Percentiles rank a stretch among this genome's conserved stretches.
These are phyloP conservation scores for Silybum marianum DNA, from an alignment of 129 eudicot species.

Conservation along the genomic window DNA sequence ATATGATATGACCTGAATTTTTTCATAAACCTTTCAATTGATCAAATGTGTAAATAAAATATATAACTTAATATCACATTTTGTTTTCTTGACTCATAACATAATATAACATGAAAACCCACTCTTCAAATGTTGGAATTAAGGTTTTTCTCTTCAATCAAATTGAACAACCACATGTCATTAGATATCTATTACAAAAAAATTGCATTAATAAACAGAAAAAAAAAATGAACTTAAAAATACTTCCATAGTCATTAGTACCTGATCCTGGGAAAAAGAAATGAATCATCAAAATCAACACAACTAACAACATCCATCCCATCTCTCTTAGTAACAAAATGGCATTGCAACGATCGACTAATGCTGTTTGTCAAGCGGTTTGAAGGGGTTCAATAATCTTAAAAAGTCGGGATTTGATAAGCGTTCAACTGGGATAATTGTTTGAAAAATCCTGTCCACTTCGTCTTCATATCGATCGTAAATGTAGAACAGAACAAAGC, in stretches of 20 bases:
- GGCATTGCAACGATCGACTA: slow-evolving; percentile 15
- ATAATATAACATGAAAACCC: not conserved
- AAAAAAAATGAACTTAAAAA: not conserved
- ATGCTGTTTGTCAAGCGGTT: slow-evolving; percentile 38
- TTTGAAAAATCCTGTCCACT: slow-evolving; percentile 30
- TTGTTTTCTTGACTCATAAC: not conserved
- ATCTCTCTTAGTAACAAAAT: slow-evolving; percentile 1
- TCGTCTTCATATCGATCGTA: slow-evolving; percentile 37
- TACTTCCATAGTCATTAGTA: slow-evolving; percentile 9
- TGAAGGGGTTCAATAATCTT: slow-evolving; percentile 43
- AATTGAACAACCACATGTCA: slow-evolving; percentile 16
- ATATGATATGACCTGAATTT: no score
- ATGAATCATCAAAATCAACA: slow-evolving; percentile 17
- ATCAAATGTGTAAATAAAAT: no score
- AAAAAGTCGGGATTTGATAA: slow-evolving; percentile 36
- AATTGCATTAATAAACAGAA: slow-evolving; percentile 12
- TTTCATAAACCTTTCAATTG: no score
- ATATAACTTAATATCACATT: not conserved
- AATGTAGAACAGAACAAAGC: slow-evolving; percentile 31
- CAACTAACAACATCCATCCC: slow-evolving; percentile 17
- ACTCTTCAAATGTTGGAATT: slow-evolving; percentile 6
- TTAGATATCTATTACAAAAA: slow-evolving; percentile 22
- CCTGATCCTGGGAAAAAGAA: slow-evolving; percentile 17
- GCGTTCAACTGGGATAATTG: slow-evolving; percentile 32
- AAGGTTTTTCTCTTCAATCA: not conserved